Conservation (phyloP, 2,329 filamentous ascomycete genomes). For the Pestalotiopsis sp. region DNA sequence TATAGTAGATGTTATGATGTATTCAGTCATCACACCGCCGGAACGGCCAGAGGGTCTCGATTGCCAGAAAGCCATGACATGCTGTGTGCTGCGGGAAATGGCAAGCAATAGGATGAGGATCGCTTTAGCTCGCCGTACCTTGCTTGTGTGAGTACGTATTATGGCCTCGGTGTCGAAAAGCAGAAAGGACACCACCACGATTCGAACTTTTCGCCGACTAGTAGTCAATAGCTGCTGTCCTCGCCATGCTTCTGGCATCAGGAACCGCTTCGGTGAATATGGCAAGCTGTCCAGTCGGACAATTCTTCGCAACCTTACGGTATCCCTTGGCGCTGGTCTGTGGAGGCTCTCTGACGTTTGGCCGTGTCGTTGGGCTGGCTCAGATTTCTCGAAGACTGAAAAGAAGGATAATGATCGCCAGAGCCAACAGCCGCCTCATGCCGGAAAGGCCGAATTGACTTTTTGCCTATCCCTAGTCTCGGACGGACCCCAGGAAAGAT, state of each 20-base stretch:
- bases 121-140: not conserved
- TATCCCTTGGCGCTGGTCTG: not conserved
- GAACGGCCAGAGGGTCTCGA: not conserved
- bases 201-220: not conserved
- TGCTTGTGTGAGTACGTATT: not conserved
- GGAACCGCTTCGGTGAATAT: not conserved
- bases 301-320: not conserved
- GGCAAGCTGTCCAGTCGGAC: not conserved
- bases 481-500: not conserved
- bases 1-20: not conserved
- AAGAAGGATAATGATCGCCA: not conserved
- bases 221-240: not conserved
- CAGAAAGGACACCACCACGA: not conserved
- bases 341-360: not conserved
- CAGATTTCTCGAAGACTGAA: not conserved
- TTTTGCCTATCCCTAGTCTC: not conserved
- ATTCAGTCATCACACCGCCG: not conserved
- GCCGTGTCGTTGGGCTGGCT: not conserved
- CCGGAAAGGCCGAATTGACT: constrained; percentile 5
- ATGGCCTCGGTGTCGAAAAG: not conserved
- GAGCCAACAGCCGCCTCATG: not conserved
- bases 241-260: not conserved
- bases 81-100: not conserved
- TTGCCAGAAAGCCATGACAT: not conserved
- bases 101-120: not conserved